Evolutionary conservation across 306 rosid genomes (phyloP), one percentile per base, ranked within the genome.

Genomic region (Nissolia schottii): DNA sequence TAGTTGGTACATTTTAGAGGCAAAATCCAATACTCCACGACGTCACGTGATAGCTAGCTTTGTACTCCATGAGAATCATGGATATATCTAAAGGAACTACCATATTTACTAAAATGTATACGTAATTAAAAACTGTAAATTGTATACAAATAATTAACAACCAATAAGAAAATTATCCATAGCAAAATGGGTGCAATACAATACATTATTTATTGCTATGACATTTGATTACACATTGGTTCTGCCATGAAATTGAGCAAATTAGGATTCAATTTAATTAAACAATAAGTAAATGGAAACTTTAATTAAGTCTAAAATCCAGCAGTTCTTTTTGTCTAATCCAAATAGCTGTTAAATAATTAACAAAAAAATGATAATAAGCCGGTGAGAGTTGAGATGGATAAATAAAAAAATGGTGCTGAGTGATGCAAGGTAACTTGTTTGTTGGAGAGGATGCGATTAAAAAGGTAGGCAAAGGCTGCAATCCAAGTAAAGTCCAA

Each of bases 401-500:
- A 53, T 22, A 2, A 9, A 23, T 31, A 53, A 32, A 11, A 24
- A 20, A 46, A 13, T 29, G 53, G 54, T 40, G 43, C 40, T 53
- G 73, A 64, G 8, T 9, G 28, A 1, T 24, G 25, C 43, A 10
- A 56, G 24, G 49, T 48, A 28, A 63, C 29, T 61, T 70, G 64
- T 49, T 59, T 77, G 76, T 77, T 77, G 71, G 66, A 49, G 51
- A 58, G 50, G 56, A 50, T 48, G 11, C 12, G 14, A 53, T 20
- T 46, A 13, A 71, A 71, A 72, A 71, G 82, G 61, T 32, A 64
- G 29, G 74, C 15, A n/a, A 64, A 71, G 78, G 73, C 77, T 29
- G 74, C 64, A 79, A 71, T 79, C 2, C 49, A 79, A 79, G 78
- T 71, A 78, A 78, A 45, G 70, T 72, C 28, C 32, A 51, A 64